Evolutionary conservation across 2,329 filamentous ascomycete species (phyloP).

Genomic region (Neoscytalidium dimidiatum): DNA sequence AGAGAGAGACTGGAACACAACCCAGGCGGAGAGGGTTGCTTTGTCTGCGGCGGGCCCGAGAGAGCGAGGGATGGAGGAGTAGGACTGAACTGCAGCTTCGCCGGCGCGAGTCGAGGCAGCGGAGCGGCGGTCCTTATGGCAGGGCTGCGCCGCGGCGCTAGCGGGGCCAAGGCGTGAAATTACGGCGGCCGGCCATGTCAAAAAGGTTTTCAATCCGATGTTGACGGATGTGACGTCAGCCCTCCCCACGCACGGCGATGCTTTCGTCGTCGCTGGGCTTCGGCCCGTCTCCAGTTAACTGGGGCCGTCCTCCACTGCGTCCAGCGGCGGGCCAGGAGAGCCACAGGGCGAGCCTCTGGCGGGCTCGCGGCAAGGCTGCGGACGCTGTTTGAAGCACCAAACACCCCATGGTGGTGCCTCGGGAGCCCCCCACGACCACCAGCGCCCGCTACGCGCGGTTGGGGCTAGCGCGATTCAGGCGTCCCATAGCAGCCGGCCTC

Average conservation of each 20-base stretch:
- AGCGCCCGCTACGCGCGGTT: not conserved
- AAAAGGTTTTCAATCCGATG: constrained; percentile 9
- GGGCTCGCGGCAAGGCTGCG: too few species aligned
- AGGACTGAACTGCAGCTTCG: not conserved
- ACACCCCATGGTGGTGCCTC: not conserved
- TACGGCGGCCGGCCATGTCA: constrained; percentile 4
- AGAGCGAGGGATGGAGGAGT: not conserved
- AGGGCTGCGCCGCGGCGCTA: constrained; percentile 9
- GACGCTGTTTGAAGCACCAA: too few species aligned
- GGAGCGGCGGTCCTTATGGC: constrained; percentile 11
- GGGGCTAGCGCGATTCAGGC: not conserved
- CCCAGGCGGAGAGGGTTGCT: not conserved
- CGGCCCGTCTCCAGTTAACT: constrained; percentile 1
- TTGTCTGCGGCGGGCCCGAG: not conserved
- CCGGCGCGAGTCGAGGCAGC: not conserved
- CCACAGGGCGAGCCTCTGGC: not conserved
- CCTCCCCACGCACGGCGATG: not conserved
- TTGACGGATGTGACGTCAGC: constrained; percentile 4
- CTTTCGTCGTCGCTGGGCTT: not conserved
- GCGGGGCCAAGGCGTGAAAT: constrained; percentile 3
- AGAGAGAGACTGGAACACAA: not conserved
- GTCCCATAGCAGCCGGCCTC: not conserved
- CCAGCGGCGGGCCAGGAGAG: not conserved
- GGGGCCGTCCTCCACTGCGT: not conserved
- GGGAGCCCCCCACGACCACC: not conserved